Conservation (phyloP, 2,329 filamentous ascomycete genomes). For the Fusarium brevicatenulatum region DNA sequence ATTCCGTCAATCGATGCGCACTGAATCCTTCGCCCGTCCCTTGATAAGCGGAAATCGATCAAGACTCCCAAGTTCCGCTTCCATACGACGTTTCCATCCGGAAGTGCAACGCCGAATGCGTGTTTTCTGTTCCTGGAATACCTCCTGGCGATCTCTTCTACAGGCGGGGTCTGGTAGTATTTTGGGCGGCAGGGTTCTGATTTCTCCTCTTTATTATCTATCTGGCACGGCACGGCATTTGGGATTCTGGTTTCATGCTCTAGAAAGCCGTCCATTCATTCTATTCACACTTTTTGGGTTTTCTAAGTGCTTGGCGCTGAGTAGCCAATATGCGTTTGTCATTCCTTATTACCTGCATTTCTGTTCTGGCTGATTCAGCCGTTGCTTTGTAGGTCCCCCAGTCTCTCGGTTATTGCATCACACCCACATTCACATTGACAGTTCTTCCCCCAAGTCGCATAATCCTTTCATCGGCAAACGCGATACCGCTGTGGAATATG, state of each 20-base stretch:
- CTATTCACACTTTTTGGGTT: background rate
- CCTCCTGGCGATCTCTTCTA: background rate
- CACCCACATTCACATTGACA: background rate
- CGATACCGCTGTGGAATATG: constrained; percentile 51
- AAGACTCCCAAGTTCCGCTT: background rate
- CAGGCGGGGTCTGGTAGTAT: background rate
- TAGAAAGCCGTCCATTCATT: background rate
- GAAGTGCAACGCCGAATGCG: background rate
- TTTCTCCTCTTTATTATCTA: background rate
- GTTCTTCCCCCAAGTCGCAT: background rate
- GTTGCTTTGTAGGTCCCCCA: background rate
- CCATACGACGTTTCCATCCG: background rate
- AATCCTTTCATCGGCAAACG: constrained; percentile 23
- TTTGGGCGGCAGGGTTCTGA: background rate
- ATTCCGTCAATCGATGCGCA: background rate
- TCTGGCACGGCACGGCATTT: background rate
- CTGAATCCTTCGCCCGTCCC: background rate
- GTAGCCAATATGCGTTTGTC: constrained; percentile 27
- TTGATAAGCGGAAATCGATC: background rate
- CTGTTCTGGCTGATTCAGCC: constrained; percentile 21
- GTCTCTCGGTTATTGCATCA: fast-evolving
- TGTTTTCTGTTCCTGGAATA: background rate
- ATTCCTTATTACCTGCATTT: constrained; percentile 19
- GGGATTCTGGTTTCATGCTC: background rate
- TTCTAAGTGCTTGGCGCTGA: background rate